phyloP scores from a whole-genome alignment of 257 asterid genomes.

The Marsdenia floribunda region DNA sequence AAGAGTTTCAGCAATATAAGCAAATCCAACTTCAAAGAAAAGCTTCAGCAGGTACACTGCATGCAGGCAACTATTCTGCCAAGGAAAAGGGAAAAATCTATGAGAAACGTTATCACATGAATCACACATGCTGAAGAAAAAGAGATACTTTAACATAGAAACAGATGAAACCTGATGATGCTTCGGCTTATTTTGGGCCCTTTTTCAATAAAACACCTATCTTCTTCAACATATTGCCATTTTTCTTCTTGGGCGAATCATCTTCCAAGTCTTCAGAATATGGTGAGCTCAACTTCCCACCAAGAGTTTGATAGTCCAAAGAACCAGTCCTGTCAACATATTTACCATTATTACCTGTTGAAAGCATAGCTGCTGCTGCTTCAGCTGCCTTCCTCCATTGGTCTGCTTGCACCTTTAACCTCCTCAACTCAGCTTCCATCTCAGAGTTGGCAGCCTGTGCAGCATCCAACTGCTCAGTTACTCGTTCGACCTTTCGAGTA shows the following conservation, averaged over 20 bases:
- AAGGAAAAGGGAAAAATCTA: not conserved
- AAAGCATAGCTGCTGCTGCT: constrained; percentile 82
- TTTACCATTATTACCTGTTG: constrained; percentile 53
- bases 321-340: constrained; percentile 52
- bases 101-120: not conserved
- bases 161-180: constrained; percentile 15
- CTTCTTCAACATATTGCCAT: constrained; percentile 79
- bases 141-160: constrained; percentile 5
- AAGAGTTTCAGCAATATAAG: constrained; percentile 3
- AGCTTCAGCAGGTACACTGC: not conserved
- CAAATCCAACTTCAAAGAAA: not conserved
- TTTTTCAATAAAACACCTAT: constrained; percentile 75
- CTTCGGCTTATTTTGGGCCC: constrained; percentile 50
- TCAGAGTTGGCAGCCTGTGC: constrained; percentile 63
- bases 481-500: constrained; percentile 40
- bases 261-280: constrained; percentile 60
- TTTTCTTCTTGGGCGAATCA: constrained; percentile 72
- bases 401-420: constrained; percentile 79
- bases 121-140: not conserved
- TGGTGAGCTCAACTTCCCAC: constrained; percentile 58
- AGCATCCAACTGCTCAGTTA: constrained; percentile 65
- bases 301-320: constrained; percentile 51
- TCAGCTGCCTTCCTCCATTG: constrained; percentile 99
- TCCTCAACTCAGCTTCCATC: constrained; percentile 74
- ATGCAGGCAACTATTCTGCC: not conserved